A percentile compares a stretch with the other conserved stretches of the same genome.
phyloP scores from a whole-genome alignment of 257 asterid genomes.

The Salvia rosmarinus region DNA sequence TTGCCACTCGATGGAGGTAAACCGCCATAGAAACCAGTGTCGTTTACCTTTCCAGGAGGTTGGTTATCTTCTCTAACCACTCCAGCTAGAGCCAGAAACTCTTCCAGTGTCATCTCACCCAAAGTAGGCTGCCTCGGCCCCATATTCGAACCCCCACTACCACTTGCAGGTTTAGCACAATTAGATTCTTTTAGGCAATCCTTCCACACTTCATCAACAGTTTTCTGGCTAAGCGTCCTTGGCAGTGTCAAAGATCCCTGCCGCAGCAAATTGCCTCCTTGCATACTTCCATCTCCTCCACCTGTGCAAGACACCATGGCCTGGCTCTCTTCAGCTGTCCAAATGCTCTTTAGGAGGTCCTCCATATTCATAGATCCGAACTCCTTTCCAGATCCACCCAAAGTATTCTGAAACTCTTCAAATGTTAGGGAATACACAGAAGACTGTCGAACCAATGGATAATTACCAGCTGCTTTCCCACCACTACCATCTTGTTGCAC shows the following conservation, averaged over 20 bases:
- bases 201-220: conserved; percentile 89
- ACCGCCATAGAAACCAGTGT: conserved; percentile 44
- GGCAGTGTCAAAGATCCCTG: conserved; percentile 93
- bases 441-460: conserved; percentile 70
- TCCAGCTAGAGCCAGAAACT: conserved; percentile 75
- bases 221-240: conserved; percentile 76
- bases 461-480: conserved; percentile 49
- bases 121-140: conserved; percentile 68
- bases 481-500: conserved; percentile 52
- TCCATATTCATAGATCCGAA: conserved; percentile 96
- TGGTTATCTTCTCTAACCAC: conserved; percentile 79
- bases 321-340: conserved; percentile 89
- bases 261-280: conserved; percentile 66
- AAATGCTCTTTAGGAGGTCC: conserved; percentile 81
- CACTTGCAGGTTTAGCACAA: conserved; percentile 45
- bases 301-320: conserved; percentile 42
- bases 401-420: conserved; percentile 82
- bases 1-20: conserved; percentile 40
- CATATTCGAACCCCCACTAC: conserved; percentile 42
- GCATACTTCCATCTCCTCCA: conserved; percentile 42
- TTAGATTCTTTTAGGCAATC: conserved; percentile 61
- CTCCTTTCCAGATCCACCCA: conserved; percentile 79
- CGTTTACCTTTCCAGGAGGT: conserved; percentile 41
- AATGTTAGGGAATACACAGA: conserved; percentile 82
- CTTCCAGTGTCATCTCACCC: conserved; percentile 87